phyloP scores from a whole-genome alignment of 352 stramenopile genomes.

The Pythium chondricola region DNA sequence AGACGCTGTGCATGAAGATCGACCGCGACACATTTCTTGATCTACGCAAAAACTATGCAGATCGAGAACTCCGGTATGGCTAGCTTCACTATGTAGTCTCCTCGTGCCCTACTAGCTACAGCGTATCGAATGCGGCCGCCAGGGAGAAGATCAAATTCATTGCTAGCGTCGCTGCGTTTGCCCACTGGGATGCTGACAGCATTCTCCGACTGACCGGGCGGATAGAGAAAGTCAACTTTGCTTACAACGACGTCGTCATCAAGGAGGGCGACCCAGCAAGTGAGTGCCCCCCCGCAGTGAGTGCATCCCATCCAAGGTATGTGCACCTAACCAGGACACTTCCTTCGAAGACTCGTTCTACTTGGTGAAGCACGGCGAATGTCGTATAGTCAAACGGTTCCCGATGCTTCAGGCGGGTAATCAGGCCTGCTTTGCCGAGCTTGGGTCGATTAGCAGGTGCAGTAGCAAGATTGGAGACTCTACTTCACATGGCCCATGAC shows the following conservation, averaged over 20 bases:
- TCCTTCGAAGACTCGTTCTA: constrained; percentile 39
- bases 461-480: neutral
- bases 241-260: constrained; percentile 63
- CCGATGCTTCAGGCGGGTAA: constrained; percentile 10
- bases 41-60: constrained; percentile 44
- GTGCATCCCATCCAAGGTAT: neutral
- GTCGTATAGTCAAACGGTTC: constrained; percentile 54
- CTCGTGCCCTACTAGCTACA: neutral
- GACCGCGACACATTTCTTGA: constrained; percentile 58
- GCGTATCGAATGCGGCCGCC: too few species aligned
- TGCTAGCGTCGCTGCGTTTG: constrained; percentile 29
- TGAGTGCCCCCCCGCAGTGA: constrained; percentile 16
- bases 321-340: neutral
- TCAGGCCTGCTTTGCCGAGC: constrained; percentile 41
- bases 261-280: constrained; percentile 46
- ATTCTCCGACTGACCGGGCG: constrained; percentile 47
- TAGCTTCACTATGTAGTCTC: too few species aligned
- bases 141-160: constrained; percentile 70
- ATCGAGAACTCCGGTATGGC: constrained; percentile 48
- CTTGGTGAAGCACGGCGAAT: constrained; percentile 62
- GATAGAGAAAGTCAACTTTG: constrained; percentile 53
- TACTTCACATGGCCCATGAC: neutral
- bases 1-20: constrained; percentile 65
- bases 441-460: constrained; percentile 48
- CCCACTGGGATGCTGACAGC: constrained; percentile 59